Evolutionary conservation across 345 rosid genomes (phyloP).

Genomic region (Odontarrhena argentea): DNA sequence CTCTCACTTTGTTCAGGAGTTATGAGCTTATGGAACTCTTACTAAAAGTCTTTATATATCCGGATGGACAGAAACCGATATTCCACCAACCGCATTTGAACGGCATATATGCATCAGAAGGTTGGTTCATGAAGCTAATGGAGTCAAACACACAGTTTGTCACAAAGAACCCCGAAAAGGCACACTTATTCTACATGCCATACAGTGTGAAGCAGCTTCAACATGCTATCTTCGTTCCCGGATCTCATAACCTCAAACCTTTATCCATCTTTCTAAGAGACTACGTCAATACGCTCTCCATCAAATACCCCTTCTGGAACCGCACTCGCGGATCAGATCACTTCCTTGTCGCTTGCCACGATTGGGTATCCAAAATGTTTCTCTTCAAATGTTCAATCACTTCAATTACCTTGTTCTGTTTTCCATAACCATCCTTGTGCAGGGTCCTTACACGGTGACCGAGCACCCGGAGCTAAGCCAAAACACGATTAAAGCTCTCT

Average conservation of each 20-base stretch:
- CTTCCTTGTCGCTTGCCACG: constrained; percentile 96
- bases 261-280: constrained; percentile 61
- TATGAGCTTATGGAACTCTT: constrained; percentile 89
- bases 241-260: constrained; percentile 73
- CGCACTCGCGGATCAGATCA: constrained; percentile 90
- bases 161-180: constrained; percentile 72
- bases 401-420: background rate
- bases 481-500: constrained; percentile 74
- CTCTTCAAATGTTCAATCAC: background rate
- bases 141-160: constrained; percentile 70
- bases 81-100: constrained; percentile 71
- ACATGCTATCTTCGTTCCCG: constrained; percentile 56
- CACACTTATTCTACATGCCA: constrained; percentile 90
- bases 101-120: constrained; percentile 95
- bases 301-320: constrained; percentile 88
- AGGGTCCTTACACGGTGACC: constrained; percentile 85
- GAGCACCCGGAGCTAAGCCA: constrained; percentile 62
- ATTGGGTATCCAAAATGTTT: constrained; percentile 64
- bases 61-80: constrained; percentile 71
- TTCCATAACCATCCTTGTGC: constrained; percentile 15
- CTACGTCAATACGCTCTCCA: constrained; percentile 64
- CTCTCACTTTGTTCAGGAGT: constrained; percentile 52
- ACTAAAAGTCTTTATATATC: constrained; percentile 76
- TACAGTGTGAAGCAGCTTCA: constrained; percentile 79
- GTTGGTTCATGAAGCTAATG: constrained; percentile 94